Evolutionary conservation across 1,139 yeast genomes (phyloP).

Genomic region (Taiozyma onychis): DNA sequence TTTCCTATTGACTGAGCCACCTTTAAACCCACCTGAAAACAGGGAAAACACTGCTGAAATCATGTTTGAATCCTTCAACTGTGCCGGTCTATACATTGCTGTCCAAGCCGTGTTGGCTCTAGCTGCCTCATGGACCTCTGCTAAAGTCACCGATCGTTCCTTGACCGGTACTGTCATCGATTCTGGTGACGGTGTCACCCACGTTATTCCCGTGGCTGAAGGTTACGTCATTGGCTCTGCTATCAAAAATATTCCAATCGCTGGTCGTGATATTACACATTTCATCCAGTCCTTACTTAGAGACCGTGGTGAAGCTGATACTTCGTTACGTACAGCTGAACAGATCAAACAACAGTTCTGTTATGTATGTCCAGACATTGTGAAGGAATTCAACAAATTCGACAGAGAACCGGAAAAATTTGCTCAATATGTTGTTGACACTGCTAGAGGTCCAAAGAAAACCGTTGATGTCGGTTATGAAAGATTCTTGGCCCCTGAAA

Average conservation of each 20-base stretch:
- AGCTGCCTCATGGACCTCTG: constrained; percentile 98
- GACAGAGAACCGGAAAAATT: constrained; percentile 93
- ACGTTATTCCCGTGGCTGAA: constrained; percentile 98
- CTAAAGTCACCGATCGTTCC: constrained; percentile 91
- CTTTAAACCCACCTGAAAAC: constrained; percentile 97
- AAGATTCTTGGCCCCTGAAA: constrained; percentile 96
- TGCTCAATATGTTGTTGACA: constrained; percentile 88
- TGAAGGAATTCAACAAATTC: constrained; percentile 89
- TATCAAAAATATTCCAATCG: constrained; percentile 94
- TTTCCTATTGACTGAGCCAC: constrained; percentile 94
- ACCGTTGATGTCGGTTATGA: constrained; percentile 94
- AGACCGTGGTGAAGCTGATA: constrained; percentile 95
- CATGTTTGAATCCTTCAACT: constrained; percentile 96
- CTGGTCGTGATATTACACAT: constrained; percentile 94
- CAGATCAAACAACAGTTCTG: constrained; percentile 94
- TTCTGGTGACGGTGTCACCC: constrained; percentile 97
- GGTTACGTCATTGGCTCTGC: constrained; percentile 98
- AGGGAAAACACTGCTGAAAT: constrained; percentile 98
- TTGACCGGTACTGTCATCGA: constrained; percentile 97
- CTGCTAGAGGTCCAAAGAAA: constrained; percentile 53
- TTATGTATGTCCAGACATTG: constrained; percentile 96
- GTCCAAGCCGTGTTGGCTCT: constrained; percentile 98
- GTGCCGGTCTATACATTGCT: constrained; percentile 97
- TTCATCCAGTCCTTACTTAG: constrained; percentile 90
- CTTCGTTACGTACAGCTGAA: constrained; percentile 93